Evolutionary conservation across 2,329 filamentous ascomycete genomes (phyloP).

Genomic region (Fusarium lateritium): DNA sequence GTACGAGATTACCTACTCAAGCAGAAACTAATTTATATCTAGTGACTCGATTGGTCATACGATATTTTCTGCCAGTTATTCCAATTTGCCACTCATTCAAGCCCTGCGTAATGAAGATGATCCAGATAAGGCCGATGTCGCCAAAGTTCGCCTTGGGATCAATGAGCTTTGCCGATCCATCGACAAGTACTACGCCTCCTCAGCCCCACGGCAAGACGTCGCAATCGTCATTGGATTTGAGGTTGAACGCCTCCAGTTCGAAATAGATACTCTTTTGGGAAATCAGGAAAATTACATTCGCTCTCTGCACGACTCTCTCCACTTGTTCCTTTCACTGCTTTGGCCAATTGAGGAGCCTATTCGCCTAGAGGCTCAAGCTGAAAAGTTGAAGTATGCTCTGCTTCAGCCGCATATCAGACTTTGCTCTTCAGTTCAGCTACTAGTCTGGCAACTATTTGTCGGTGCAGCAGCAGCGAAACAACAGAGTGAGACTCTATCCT

Average conservation of each 20-base stretch:
- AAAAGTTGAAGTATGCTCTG: constrained; percentile 15
- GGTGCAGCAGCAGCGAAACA: constrained; percentile 28
- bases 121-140: constrained; percentile 1
- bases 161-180: constrained; percentile 1
- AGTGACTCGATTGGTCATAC: constrained; percentile 40
- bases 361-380: background rate
- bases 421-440: constrained; percentile 33
- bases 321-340: constrained; percentile 21
- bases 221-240: constrained; percentile 9
- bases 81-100: constrained; percentile 31
- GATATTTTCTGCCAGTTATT: background rate
- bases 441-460: constrained; percentile 44
- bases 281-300: constrained; percentile 27
- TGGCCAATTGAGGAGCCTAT: constrained; percentile 7
- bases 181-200: background rate
- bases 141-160: background rate
- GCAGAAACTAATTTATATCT: background rate
- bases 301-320: constrained; percentile 18
- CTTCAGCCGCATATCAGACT: constrained; percentile 28
- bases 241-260: constrained; percentile 11
- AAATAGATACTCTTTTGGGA: constrained; percentile 21
- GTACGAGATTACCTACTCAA: too few species aligned
- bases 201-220: background rate
- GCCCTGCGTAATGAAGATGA: constrained; percentile 19
- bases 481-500: background rate